Evolutionary conservation across 805 yeast genomes (phyloP).

Genomic region (Wickerhamomyces queroliae): DNA sequence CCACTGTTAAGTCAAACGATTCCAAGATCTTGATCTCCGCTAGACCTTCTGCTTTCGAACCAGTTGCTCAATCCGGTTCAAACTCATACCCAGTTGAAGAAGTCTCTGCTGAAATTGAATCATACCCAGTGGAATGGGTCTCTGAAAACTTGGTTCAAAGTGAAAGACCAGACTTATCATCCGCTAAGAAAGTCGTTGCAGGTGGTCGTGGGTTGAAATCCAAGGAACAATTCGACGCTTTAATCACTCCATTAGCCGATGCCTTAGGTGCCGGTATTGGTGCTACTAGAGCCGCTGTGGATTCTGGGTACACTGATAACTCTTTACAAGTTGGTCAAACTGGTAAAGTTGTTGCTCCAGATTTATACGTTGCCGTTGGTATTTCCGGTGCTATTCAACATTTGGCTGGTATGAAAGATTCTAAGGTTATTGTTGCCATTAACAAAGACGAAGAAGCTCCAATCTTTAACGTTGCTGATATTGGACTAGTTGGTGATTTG

Average conservation of each 20-base stretch:
- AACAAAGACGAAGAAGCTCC: conserved; percentile 95
- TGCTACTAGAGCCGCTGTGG: conserved; percentile 98
- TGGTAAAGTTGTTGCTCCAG: conserved; percentile 97
- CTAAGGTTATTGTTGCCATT: conserved; percentile 89
- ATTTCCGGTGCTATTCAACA: conserved; percentile 98
- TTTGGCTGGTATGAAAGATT: conserved; percentile 97
- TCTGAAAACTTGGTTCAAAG: conserved; percentile 68
- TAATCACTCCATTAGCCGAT: conserved; percentile 80
- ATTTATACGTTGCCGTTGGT: conserved; percentile 88
- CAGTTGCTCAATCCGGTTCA: conserved; percentile 31
- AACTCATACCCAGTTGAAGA: conserved; percentile 42
- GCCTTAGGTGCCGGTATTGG: conserved; percentile 95
- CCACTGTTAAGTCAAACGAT: conserved; percentile 73
- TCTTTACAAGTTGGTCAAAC: conserved; percentile 97
- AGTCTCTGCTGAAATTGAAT: conserved; percentile 29
- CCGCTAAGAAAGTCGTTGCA: conserved; percentile 76
- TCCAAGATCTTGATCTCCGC: conserved; percentile 64
- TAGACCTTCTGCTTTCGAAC: conserved; percentile 76
- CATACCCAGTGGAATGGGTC: conserved; percentile 53
- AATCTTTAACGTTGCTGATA: conserved; percentile 84
- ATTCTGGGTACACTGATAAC: conserved; percentile 91
- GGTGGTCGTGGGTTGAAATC: conserved; percentile 94
- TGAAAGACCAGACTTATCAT: conserved; percentile 86
- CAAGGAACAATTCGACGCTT: conserved; percentile 76
- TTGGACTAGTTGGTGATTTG: conserved; percentile 85